phyloP scores from a whole-genome alignment of 352 stramenopile genomes.

The Thalassiosira mediterranea region DNA sequence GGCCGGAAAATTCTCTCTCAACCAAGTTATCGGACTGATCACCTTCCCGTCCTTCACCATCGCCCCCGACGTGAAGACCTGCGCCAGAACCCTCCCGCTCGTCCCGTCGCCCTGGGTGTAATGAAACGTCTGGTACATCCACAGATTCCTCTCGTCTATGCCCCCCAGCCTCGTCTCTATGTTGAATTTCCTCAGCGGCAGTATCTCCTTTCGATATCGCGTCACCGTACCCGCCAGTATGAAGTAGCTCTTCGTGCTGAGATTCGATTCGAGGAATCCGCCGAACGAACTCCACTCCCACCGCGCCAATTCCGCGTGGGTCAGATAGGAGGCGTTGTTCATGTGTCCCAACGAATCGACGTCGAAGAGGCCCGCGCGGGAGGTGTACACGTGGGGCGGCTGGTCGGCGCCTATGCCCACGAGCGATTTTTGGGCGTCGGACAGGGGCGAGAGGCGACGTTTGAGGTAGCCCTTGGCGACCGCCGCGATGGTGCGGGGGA shows the following conservation, averaged over 20 bases:
- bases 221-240: constrained; percentile 51
- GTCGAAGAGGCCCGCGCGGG: constrained; percentile 65
- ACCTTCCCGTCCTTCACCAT: constrained; percentile 50
- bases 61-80: constrained; percentile 58
- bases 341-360: constrained; percentile 69
- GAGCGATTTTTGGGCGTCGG: constrained; percentile 29
- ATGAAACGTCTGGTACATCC: constrained; percentile 61
- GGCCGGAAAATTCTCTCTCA: constrained; percentile 43
- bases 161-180: constrained; percentile 53
- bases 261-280: constrained; percentile 43
- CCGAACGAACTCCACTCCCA: constrained; percentile 67
- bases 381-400: constrained; percentile 51
- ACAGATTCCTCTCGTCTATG: constrained; percentile 71
- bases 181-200: constrained; percentile 65
- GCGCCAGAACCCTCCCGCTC: constrained; percentile 49
- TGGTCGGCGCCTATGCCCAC: constrained; percentile 41
- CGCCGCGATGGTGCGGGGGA: constrained; percentile 54
- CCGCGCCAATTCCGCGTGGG: constrained; percentile 68
- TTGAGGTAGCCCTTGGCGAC: constrained; percentile 50
- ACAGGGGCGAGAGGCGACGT: constrained; percentile 23
- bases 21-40: constrained; percentile 48
- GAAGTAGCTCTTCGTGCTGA: constrained; percentile 50
- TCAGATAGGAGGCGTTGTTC: constrained; percentile 77
- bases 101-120: constrained; percentile 11
- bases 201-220: constrained; percentile 68